Evolutionary conservation across 73 alveolate genomes (phyloP).

Genomic region (Paramecium primaurelia): DNA sequence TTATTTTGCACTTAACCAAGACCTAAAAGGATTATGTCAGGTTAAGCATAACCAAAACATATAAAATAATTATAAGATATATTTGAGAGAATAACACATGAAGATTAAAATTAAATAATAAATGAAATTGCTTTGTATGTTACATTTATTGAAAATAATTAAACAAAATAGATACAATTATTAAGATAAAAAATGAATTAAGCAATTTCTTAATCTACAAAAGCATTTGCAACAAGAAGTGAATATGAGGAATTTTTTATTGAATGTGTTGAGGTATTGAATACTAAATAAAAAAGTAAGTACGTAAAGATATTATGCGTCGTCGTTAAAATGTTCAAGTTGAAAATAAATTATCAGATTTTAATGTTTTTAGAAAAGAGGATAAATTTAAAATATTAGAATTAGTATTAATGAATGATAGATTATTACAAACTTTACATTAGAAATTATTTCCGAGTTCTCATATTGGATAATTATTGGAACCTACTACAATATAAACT

Average conservation of each 20-base stretch:
- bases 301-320: constrained; percentile 1
- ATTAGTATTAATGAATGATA: not conserved
- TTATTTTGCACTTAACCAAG: not conserved
- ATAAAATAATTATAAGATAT: not conserved
- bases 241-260: constrained; percentile 29
- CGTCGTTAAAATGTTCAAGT: not conserved
- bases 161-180: not conserved
- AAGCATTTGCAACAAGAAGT: not conserved
- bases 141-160: not conserved
- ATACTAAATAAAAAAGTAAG: not conserved
- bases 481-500: not conserved
- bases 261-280: constrained; percentile 10
- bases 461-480: not conserved
- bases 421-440: not conserved
- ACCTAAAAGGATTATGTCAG: not conserved
- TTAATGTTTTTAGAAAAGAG: not conserved
- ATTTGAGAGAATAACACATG: not conserved
- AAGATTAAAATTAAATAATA: not conserved
- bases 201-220: not conserved
- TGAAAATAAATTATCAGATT: not conserved
- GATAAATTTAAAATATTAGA: not conserved
- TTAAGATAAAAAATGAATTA: not conserved
- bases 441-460: not conserved
- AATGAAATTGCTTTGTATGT: not conserved
- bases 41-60: not conserved